A percentile compares a stretch with the other conserved stretches of the same genome.
These are phyloP conservation scores for Talaromyces funiculosus DNA, from an alignment of 2,329 filamentous ascomycete species.

Conservation along the genomic window DNA sequence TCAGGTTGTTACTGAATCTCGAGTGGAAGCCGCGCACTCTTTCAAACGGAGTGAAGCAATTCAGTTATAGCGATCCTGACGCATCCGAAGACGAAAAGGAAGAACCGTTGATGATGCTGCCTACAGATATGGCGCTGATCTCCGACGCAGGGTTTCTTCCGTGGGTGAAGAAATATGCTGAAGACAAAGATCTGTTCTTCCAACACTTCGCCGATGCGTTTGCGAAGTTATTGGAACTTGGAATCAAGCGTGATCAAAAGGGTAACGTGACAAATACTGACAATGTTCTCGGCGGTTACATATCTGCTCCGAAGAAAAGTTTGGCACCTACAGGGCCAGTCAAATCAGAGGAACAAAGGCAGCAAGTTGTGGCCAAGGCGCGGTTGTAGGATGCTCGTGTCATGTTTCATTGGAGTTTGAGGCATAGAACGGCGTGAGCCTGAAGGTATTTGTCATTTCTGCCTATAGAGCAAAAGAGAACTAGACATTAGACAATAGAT, in stretches of 20 bases:
- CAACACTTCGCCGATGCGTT: slow-evolving; percentile 55
- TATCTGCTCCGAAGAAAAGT: slow-evolving; percentile 41
- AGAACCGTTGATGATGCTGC: slow-evolving; percentile 61
- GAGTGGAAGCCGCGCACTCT: slow-evolving; percentile 53
- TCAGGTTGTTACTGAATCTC: slow-evolving; percentile 46
- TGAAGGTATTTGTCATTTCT: not conserved
- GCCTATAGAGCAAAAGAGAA: not conserved
- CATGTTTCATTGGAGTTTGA: not conserved
- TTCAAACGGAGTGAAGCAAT: slow-evolving; percentile 51
- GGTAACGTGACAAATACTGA: slow-evolving; percentile 53
- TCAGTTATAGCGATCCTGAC: slow-evolving; percentile 56
- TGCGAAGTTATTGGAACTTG: slow-evolving; percentile 56
- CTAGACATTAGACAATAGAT: not conserved
- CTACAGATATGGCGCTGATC: slow-evolving; percentile 56
- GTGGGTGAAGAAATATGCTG: slow-evolving; percentile 56
- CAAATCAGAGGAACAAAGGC: slow-evolving; percentile 9
- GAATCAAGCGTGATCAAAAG: slow-evolving; percentile 50
- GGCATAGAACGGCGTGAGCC: not conserved
- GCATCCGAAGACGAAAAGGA: slow-evolving; percentile 35
- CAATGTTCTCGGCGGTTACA: slow-evolving; percentile 53
- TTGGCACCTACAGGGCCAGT: slow-evolving; percentile 3
- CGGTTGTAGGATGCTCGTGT: not conserved
- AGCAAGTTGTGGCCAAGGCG: slow-evolving; percentile 2
- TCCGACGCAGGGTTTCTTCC: slow-evolving; percentile 49
- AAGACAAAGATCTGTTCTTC: slow-evolving; percentile 59